Percentiles rank a stretch among this genome's conserved stretches.
These are phyloP conservation scores for Hygrophorus pudorinus DNA, from an alignment of 768 basidiomycete species.

Conservation along the genomic window DNA sequence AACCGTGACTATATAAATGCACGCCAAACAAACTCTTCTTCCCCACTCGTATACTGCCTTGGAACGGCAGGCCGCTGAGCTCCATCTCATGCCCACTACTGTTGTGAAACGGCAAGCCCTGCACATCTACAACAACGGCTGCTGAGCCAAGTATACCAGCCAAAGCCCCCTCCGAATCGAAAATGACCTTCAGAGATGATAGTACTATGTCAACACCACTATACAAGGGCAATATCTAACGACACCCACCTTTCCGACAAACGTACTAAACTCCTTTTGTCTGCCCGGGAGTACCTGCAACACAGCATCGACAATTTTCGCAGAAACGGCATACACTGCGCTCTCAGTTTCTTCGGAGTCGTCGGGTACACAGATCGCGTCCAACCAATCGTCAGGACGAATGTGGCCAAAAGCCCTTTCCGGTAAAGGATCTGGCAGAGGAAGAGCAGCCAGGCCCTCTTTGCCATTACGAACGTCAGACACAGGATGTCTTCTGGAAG, in stretches of 20 bases:
- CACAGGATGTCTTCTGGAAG: slow-evolving; percentile 1
- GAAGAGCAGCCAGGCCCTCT: slow-evolving; percentile 33
- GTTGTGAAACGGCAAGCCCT: slow-evolving; percentile 47
- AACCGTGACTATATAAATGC: neutral
- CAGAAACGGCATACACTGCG: slow-evolving; percentile 46
- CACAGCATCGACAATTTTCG: slow-evolving; percentile 64
- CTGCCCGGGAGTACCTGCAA: slow-evolving; percentile 71
- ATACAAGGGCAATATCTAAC: neutral
- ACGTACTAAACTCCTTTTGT: slow-evolving; percentile 64
- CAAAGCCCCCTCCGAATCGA: slow-evolving; percentile 49
- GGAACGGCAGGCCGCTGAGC: slow-evolving; percentile 54
- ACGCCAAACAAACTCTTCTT: slow-evolving; percentile 31
- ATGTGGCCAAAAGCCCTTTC: slow-evolving; percentile 69
- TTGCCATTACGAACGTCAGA: no score
- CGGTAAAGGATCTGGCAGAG: slow-evolving; percentile 59
- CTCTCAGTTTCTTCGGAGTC: slow-evolving; percentile 38
- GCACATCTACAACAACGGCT: slow-evolving; percentile 47
- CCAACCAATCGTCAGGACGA: slow-evolving; percentile 60
- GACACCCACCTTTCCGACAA: slow-evolving; percentile 60
- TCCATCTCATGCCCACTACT: slow-evolving; percentile 36
- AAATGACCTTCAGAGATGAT: slow-evolving; percentile 46
- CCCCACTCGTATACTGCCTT: slow-evolving; percentile 54
- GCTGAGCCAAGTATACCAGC: slow-evolving; percentile 62
- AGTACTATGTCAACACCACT: slow-evolving; percentile 1
- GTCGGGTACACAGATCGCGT: slow-evolving; percentile 29